Evolutionary conservation across 2,329 filamentous ascomycete genomes (phyloP).

Genomic region (Leptographium galeiforme): DNA sequence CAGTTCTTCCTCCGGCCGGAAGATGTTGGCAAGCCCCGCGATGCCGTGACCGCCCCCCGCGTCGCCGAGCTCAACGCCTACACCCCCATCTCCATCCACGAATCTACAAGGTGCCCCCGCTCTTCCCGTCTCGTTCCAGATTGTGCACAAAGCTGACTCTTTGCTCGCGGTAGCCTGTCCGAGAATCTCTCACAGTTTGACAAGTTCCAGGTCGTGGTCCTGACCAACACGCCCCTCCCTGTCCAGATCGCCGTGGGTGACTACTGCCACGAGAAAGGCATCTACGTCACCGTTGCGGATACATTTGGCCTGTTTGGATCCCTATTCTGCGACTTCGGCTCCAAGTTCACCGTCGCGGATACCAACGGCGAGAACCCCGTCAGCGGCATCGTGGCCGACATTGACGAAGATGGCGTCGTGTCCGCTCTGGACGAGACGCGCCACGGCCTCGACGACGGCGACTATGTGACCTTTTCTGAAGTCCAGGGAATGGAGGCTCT

Average conservation of each 20-base stretch:
- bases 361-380: constrained; percentile 79
- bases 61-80: constrained; percentile 95
- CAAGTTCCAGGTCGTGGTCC: constrained; percentile 81
- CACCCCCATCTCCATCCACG: constrained; percentile 73
- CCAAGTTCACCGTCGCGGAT: constrained; percentile 84
- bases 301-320: constrained; percentile 90
- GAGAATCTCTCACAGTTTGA: constrained; percentile 71
- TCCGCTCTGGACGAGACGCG: constrained; percentile 89
- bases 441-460: constrained; percentile 90
- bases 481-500: constrained; percentile 82
- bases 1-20: constrained; percentile 89
- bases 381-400: constrained; percentile 78
- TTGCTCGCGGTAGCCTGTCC: constrained; percentile 43
- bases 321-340: constrained; percentile 94
- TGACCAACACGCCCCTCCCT: constrained; percentile 71
- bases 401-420: constrained; percentile 80
- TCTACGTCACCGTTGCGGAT: constrained; percentile 77
- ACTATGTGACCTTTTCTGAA: constrained; percentile 91
- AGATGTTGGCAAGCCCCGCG: constrained; percentile 87
- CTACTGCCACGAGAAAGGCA: constrained; percentile 87
- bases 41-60: constrained; percentile 71
- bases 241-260: constrained; percentile 77
- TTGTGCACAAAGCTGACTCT: constrained; percentile 5
- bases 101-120: constrained; percentile 35
- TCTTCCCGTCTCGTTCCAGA: too few relatives aligned